These are phyloP conservation scores for Magnusiomyces fungicola DNA, from an alignment of 1,139 yeast genomes.

Conservation along the genomic window DNA sequence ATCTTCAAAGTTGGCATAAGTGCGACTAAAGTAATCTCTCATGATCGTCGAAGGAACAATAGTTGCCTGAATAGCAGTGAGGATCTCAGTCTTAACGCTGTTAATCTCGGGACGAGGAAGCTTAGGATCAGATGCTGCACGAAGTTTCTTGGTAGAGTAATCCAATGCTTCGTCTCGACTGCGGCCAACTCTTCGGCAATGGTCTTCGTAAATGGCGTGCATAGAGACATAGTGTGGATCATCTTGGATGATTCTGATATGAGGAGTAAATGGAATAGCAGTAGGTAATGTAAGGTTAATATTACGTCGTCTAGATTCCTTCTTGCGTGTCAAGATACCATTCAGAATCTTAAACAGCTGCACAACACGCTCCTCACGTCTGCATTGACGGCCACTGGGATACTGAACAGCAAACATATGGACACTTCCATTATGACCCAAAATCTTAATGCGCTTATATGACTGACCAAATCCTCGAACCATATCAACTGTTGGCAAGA, in stretches of 20 bases:
- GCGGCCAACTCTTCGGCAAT: conserved; percentile 65
- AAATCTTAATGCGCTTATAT: conserved; percentile 76
- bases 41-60: conserved; percentile 81
- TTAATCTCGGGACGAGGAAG: conserved; percentile 87
- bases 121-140: conserved; percentile 90
- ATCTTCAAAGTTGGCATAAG: conserved; percentile 78
- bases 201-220: conserved; percentile 84
- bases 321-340: conserved; percentile 70
- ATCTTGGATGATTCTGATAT: conserved; percentile 84
- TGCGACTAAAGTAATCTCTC: conserved; percentile 56
- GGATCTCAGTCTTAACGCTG: conserved; percentile 82
- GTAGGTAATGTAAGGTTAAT: conserved; percentile 82
- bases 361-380: conserved; percentile 91
- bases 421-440: conserved; percentile 89
- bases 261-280: conserved; percentile 93
- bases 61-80: conserved; percentile 80
- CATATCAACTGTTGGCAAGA: conserved; percentile 80
- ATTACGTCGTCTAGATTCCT: conserved; percentile 80
- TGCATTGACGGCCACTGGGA: conserved; percentile 96
- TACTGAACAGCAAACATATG: conserved; percentile 95
- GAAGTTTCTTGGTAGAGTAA: conserved; percentile 74
- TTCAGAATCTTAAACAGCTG: conserved; percentile 86
- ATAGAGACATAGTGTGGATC: conserved; percentile 69
- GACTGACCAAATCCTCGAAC: conserved; percentile 92
- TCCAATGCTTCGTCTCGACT: conserved; percentile 87